phyloP scores from a whole-genome alignment of 2,329 filamentous ascomycete genomes.

The Teratosphaeria viscida region DNA sequence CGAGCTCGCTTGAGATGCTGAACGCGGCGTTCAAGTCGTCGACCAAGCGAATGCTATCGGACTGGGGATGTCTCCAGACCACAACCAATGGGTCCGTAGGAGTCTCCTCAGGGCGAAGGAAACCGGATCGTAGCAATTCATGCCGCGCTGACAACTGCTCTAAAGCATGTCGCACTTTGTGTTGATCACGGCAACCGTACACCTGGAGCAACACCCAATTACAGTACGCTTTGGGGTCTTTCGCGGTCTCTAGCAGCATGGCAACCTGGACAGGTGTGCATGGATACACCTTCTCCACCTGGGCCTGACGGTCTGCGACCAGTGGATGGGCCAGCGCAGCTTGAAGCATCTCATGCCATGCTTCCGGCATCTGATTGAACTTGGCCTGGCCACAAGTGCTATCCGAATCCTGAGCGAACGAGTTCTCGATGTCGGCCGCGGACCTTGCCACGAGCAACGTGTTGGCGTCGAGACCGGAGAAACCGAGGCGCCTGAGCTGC shows the following conservation, averaged over 20 bases:
- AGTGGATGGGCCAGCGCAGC: neutral
- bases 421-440: conserved; percentile 22
- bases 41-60: conserved; percentile 19
- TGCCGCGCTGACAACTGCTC: conserved; percentile 43
- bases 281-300: conserved; percentile 35
- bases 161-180: conserved; percentile 34
- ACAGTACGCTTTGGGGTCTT: conserved; percentile 54
- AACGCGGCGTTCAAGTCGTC: conserved; percentile 11
- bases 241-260: conserved; percentile 67
- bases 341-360: neutral
- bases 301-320: neutral
- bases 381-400: neutral
- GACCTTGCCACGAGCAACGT: conserved; percentile 51
- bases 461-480: conserved; percentile 43
- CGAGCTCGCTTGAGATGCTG: conserved; percentile 15
- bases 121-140: conserved; percentile 64
- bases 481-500: conserved; percentile 46
- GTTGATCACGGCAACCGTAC: conserved; percentile 13
- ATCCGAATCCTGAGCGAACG: neutral
- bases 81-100: conserved; percentile 49
- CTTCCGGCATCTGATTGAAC: neutral
- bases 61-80: conserved; percentile 45
- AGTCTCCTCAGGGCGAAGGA: conserved; percentile 41
- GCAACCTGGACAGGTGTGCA: conserved; percentile 68
- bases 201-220: conserved; percentile 66